A percentile compares a stretch with the other conserved stretches of the same genome.
Conservation (phyloP, 352 stramenopile species). For the Globisporangium cederbergense region DNA sequence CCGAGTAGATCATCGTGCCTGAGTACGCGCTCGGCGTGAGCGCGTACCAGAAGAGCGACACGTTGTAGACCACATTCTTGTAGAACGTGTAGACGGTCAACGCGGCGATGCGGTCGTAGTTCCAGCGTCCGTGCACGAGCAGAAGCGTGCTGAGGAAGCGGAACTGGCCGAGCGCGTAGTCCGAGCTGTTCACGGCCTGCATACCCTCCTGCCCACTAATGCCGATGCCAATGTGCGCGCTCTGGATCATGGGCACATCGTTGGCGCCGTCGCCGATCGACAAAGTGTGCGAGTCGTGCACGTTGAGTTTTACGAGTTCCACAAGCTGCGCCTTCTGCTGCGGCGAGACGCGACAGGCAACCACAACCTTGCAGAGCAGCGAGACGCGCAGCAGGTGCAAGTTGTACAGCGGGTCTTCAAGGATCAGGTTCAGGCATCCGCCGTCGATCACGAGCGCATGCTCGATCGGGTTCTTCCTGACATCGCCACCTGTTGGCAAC, state of each 20-base stretch:
- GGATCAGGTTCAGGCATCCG: constrained; percentile 80
- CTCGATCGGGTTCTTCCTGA: constrained; percentile 31
- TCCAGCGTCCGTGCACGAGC: constrained; percentile 81
- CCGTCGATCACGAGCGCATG: constrained; percentile 95
- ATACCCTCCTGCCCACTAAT: constrained; percentile 98
- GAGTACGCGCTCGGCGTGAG: constrained; percentile 89
- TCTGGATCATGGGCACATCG: constrained; percentile 91
- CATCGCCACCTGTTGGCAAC: constrained; percentile 7
- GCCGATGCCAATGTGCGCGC: constrained; percentile 85
- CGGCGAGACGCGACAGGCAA: constrained; percentile 97
- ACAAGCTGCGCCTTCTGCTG: constrained; percentile 98
- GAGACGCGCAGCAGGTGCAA: constrained; percentile 80
- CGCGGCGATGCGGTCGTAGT: constrained; percentile 82
- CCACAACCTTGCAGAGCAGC: constrained; percentile 93
- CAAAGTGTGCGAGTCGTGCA: constrained; percentile 78
- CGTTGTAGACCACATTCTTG: constrained; percentile 91
- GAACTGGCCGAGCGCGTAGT: constrained; percentile 85
- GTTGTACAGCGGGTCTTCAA: constrained; percentile 71
- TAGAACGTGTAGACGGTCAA: constrained; percentile 91
- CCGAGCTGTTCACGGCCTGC: constrained; percentile 90
- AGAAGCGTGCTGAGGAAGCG: constrained; percentile 73
- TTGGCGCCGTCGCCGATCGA: constrained; percentile 91
- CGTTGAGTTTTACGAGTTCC: constrained; percentile 91
- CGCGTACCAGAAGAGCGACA: constrained; percentile 90
- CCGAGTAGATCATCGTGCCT: constrained; percentile 84